Conservation (phyloP, 306 rosid genomes). For the Amphicarpaea edgeworthii region DNA sequence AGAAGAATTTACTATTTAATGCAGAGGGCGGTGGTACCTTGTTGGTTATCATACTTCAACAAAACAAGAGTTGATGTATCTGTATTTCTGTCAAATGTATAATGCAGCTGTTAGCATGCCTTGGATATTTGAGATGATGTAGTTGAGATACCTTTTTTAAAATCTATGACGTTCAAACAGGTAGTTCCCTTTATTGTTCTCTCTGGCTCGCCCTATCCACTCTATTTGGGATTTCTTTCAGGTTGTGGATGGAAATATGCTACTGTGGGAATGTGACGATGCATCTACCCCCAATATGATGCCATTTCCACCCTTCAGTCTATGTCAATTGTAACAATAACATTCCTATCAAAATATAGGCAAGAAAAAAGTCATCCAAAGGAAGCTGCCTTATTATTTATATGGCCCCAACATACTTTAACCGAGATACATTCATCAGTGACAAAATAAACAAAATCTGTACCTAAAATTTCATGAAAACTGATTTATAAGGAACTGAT, state of each 20-base stretch:
- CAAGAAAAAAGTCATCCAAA: not conserved
- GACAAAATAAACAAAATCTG: not conserved
- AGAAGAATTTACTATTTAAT: conserved; percentile 35
- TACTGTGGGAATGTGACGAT: not conserved
- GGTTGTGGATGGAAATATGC: conserved; percentile 18
- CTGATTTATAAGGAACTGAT: too few relatives aligned
- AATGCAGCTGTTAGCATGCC: conserved; percentile 31
- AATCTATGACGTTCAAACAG: conserved; percentile 14
- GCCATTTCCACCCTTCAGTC: not conserved
- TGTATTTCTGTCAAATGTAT: conserved; percentile 41
- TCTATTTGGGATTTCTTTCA: not conserved
- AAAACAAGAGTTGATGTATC: conserved; percentile 36
- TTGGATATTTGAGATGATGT: conserved; percentile 36
- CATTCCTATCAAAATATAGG: not conserved
- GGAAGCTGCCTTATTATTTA: not conserved
- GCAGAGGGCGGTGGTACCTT: conserved; percentile 33
- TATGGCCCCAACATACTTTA: not conserved
- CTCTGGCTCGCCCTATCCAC: not conserved
- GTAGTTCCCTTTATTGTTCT: not conserved
- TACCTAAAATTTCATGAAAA: not conserved
- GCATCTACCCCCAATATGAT: not conserved
- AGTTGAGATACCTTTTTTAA: conserved; percentile 32
- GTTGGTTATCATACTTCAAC: conserved; percentile 17
- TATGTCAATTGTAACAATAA: not conserved
- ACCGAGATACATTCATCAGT: not conserved